A percentile compares a stretch with the other conserved stretches of the same genome.
These are phyloP conservation scores for Porcisia deanei DNA, from an alignment of 208 protist species.

Conservation along the genomic window DNA sequence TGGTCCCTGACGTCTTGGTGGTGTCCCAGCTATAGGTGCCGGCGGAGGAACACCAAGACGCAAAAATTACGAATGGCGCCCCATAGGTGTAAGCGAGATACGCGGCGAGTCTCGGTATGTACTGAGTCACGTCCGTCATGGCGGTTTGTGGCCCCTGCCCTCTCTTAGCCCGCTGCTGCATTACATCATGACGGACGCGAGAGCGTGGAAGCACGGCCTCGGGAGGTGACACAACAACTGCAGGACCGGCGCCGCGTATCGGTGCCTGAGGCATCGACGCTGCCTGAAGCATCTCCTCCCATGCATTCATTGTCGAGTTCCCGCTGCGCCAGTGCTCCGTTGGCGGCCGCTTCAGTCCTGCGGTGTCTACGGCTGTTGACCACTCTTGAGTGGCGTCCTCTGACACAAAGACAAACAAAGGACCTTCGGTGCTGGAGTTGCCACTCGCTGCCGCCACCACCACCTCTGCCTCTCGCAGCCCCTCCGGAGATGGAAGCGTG, in stretches of 20 bases:
- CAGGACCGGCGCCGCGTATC: not conserved
- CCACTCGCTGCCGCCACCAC: not conserved
- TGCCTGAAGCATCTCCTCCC: slow-evolving; percentile 9
- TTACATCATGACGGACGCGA: not conserved
- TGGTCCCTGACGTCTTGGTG: not conserved
- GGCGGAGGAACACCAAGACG: slow-evolving; percentile 8
- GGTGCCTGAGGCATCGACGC: not conserved
- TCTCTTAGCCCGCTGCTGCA: not conserved
- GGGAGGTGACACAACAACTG: not conserved
- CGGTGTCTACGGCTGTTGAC: slow-evolving; percentile 1
- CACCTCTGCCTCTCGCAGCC: not conserved
- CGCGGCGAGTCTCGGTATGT: slow-evolving; percentile 9
- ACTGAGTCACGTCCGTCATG: not conserved
- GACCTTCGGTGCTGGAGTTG: not conserved
- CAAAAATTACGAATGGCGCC: slow-evolving; percentile 17
- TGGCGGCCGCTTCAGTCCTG: not conserved
- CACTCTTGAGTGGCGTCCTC: not conserved
- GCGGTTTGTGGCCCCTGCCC: no score
- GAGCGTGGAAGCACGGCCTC: not conserved
- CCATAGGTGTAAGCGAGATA: slow-evolving; percentile 2
- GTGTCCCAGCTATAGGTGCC: not conserved
- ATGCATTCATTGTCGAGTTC: not conserved
- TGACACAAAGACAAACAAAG: slow-evolving; percentile 11
- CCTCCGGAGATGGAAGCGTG: not conserved
- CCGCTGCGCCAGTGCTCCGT: slow-evolving; percentile 5